Base-by-base conservation (phyloP, 2,329 filamentous ascomycete genomes). In the Penicillium sp. region DNA sequence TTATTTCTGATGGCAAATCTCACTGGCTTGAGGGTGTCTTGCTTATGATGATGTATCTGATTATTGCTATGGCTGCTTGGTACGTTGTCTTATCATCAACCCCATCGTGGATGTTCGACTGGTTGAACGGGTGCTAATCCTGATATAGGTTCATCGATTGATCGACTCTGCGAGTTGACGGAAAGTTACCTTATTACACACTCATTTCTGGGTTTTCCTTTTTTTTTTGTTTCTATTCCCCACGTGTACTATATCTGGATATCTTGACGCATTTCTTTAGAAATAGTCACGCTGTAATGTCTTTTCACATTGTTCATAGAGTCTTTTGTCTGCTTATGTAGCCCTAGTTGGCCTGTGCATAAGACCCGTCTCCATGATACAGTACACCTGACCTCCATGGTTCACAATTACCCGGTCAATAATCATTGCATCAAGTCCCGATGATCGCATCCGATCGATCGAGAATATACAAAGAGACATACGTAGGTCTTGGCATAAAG, bases 21-120 rank as follows among this genome's bases (percentile, higher is more conserved):
- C 74, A 80, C 58, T 81, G 78, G 82, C 75, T 86, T 9, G 84
- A 86, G 66, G 84, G 84, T 15, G 74, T 85, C 7, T 65, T 86
- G 47, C 72, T 86, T 45, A 81, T 83, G 73, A 78, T 78, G 44
- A 76, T 82, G 51, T 86, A 86, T 60, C 61, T 85, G 48, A 85
- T 86, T 62, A 85, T 86, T 58, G 80, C 83, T 16, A 69, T 85
- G 42, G 80, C 81, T 36, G 80, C 81, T 2, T 85, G 79, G 79
- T 84, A 68, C 48, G 66, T 62, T 33, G 15, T 9, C 6, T 13
- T 26, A 7, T 26, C 24, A 26, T 26, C 24, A 26, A 26, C 24
- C 24, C 24, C 24, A 26, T 26, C n/a, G 28, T 12, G 9, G 6
- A 12, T 18, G 21, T 4, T 4, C 9, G 12, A 21, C 24, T 3